Evolutionary conservation across 2,329 filamentous ascomycete species (phyloP).

Genomic region (Chaetomium sp.): DNA sequence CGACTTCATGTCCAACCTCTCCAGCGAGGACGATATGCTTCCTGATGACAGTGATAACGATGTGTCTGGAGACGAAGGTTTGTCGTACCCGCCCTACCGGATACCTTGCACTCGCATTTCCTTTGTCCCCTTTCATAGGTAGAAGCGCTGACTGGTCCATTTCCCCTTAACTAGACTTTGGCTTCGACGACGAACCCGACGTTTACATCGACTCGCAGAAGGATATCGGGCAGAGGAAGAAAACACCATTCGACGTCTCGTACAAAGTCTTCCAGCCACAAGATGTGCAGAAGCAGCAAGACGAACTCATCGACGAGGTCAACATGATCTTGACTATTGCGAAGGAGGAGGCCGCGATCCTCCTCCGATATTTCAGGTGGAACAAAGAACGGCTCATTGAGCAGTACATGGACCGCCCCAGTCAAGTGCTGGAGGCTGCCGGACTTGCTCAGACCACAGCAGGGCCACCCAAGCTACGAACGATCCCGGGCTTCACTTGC

Average conservation of each 20-base stretch:
- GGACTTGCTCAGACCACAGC: constrained; percentile 65
- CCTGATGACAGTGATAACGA: constrained; percentile 74
- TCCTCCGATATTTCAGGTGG: constrained; percentile 86
- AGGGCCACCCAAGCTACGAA: constrained; percentile 60
- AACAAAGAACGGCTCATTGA: constrained; percentile 95
- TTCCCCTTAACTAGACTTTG: constrained; percentile 42
- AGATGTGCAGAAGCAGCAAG: constrained; percentile 81
- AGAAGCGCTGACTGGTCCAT: neutral
- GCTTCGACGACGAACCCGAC: constrained; percentile 52
- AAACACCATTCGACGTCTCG: constrained; percentile 73
- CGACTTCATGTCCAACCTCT: constrained; percentile 80
- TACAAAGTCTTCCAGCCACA: constrained; percentile 73
- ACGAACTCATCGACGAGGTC: constrained; percentile 80
- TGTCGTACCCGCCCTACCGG: constrained; percentile 11
- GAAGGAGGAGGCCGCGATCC: constrained; percentile 82
- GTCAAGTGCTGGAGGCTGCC: constrained; percentile 74
- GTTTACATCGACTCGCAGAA: constrained; percentile 47
- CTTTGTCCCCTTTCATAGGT: neutral
- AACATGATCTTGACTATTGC: constrained; percentile 85
- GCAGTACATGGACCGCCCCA: constrained; percentile 86
- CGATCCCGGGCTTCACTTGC: constrained; percentile 72
- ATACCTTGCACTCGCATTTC: neutral
- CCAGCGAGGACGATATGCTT: constrained; percentile 69
- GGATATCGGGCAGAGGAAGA: constrained; percentile 64
- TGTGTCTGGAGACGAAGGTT: constrained; percentile 48